Percentiles rank a stretch among this genome's conserved stretches.
Evolutionary conservation across 179 eudicot species (phyloP).

Genomic region (Carnegiea gigantea): DNA sequence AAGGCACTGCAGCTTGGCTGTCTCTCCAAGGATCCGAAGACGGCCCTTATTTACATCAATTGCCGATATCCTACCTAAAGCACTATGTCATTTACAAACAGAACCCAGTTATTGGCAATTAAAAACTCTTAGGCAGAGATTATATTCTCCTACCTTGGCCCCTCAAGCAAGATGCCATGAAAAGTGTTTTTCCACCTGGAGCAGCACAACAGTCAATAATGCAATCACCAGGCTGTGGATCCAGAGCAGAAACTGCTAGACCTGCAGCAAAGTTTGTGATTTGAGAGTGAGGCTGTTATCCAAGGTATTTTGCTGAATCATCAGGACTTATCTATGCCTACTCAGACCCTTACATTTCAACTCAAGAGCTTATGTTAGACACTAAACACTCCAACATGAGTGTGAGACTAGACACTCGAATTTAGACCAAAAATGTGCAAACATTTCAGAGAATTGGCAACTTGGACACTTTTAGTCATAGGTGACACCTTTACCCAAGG

Average conservation of each 20-base stretch:
- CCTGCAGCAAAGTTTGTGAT: slow-evolving; percentile 41
- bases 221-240: slow-evolving; percentile 84
- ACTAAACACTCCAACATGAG: not conserved
- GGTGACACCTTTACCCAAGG: not conserved
- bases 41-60: slow-evolving; percentile 87
- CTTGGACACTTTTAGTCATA: not conserved
- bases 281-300: not conserved
- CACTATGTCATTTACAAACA: too few relatives aligned
- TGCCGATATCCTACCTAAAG: slow-evolving; percentile 47
- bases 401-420: not conserved
- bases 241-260: slow-evolving; percentile 79
- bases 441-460: not conserved
- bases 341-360: not conserved
- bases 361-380: not conserved
- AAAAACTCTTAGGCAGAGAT: too few relatives aligned
- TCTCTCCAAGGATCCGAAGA: slow-evolving; percentile 75
- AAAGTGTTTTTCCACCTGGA: slow-evolving; percentile 94
- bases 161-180: slow-evolving; percentile 80
- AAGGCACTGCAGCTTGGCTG: slow-evolving; percentile 75
- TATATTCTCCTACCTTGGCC: slow-evolving; percentile 56
- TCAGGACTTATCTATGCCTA: not conserved
- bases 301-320: not conserved
- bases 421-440: not conserved
- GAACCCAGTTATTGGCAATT: too few relatives aligned
- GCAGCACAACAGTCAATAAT: slow-evolving; percentile 98